Base-by-base conservation (phyloP, 139 green algal genomes). In the Micromonas pusilla region DNA sequence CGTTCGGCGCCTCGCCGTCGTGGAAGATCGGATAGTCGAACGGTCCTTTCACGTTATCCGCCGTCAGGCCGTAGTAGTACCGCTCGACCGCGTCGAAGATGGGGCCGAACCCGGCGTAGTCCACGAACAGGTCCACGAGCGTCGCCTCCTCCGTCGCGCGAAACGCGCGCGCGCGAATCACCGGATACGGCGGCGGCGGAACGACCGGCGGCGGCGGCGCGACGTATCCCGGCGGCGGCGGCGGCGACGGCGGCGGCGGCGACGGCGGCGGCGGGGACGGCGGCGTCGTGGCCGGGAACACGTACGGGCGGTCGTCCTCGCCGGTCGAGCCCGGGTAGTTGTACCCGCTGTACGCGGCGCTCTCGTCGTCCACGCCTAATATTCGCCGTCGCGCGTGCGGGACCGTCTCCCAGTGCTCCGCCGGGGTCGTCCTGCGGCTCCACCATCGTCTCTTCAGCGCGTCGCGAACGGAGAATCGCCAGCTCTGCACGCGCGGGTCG, bases 21-120 rank as follows among this genome's bases (percentile, higher is more conserved):
- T n/a, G n/a, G n/a, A n/a, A n/a, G 45, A 57, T 57, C 45, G 45
- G 16, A 57, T 57, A 9, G 45, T 57, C 45, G 45, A 57, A n/a
- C n/a, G n/a, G n/a, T n/a, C n/a, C n/a, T n/a, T n/a, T n/a, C n/a
- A n/a, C n/a, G n/a, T n/a, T n/a, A n/a, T n/a, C n/a, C n/a, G n/a
- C n/a, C n/a, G n/a, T n/a, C n/a, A n/a, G n/a, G n/a, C n/a, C n/a
- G 45, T 57, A 57, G 45, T 57, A 57, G 45, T 57, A 57, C 45
- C 45, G 9, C 9, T 57, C 45, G 9, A 57, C 45, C 45, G 45
- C 45, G 45, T 23, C 9, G 45, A 57, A 57, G 9, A 57, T 57
- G 45, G 45, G 45, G 9, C 45, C 45, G 45, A 57, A 9, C 9
- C 45, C 45, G 9, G 45, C 45, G 45, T 57, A 57, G 45, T 16